Base-by-base conservation (phyloP, 2,329 filamentous ascomycete species). In the Lomentospora prolificans region DNA sequence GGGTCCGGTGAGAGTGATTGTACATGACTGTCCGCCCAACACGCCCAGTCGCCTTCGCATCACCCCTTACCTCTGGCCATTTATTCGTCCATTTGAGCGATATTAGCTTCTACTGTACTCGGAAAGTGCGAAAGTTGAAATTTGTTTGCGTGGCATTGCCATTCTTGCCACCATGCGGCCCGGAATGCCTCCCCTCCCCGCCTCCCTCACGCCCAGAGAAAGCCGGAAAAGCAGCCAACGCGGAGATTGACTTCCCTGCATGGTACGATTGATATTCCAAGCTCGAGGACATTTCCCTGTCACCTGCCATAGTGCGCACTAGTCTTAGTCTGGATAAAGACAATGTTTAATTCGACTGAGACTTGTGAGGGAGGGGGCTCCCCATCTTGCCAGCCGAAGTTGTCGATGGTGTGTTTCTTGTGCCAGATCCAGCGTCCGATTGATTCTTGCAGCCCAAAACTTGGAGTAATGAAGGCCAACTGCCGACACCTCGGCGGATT, bases 331-430 rank as follows among this genome's bases (percentile, higher is more conserved):
- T 48, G 44, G 22, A 48, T 25, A 48, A 48, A 48, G 17, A 48
- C 44, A 48, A 27, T 48, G 44, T 48, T 22, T 48, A 48, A 48
- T 48, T 48, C 44, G 22, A 48, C 44, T 19, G 44, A 48, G 44
- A 48, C 44, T 19, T 48, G 22, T 6, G 44, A 48, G 17, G 10
- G 44, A 41, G 5, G 2, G n/a, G 5, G n/a, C 19, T 19, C 36
- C n/a, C 10, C n/a, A 17, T 22, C 44, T 22, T 25, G 17, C 22
- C 12, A 48, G 44, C 4, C 22, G 44, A 48, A 19, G 22, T 48
- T 25, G 44, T 48, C 22, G 44, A 27, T 48, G 44, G 44, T 25
- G 44, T 48, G 44, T 6, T 12, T 25, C 10, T 48, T 48, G 44
- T 48, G 17, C 44, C 44, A 48, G 22, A 22, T 48, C 22, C 24